phyloP scores from a whole-genome alignment of 192 early-diverging fungal species.

The Linnemannia elongata region DNA sequence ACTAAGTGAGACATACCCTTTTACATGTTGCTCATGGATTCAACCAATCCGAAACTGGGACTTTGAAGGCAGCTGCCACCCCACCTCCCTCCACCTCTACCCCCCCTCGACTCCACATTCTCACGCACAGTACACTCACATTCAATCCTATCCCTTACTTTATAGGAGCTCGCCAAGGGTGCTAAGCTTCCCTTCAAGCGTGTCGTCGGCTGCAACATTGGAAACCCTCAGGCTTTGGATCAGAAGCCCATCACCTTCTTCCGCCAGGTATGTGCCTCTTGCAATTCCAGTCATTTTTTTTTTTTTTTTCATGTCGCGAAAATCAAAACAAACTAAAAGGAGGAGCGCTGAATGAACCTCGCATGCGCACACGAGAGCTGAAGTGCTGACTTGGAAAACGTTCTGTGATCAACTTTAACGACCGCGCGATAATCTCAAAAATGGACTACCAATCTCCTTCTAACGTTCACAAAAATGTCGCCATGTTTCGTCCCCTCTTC shows the following conservation, averaged over 20 bases:
- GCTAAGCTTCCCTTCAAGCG: conserved; percentile 43
- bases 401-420: conserved; percentile 23
- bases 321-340: conserved; percentile 66
- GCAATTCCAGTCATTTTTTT: background rate
- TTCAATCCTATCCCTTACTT: background rate
- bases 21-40: background rate
- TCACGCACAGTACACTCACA: background rate
- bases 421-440: conserved; percentile 34
- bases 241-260: conserved; percentile 95
- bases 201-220: conserved; percentile 61
- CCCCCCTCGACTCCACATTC: background rate
- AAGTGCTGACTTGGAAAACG: background rate
- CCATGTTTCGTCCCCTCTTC: conserved; percentile 12
- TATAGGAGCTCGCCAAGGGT: conserved; percentile 58
- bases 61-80: background rate
- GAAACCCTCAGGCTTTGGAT: conserved; percentile 59
- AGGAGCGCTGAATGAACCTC: conserved; percentile 59
- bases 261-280: conserved; percentile 78
- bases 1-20: background rate
- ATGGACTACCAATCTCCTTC: background rate
- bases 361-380: conserved; percentile 67
- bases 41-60: background rate
- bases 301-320: background rate
- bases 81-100: background rate
- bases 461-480: background rate